These are phyloP conservation scores for Glycine tomentella DNA, from an alignment of 306 rosid species.

Conservation along the genomic window DNA sequence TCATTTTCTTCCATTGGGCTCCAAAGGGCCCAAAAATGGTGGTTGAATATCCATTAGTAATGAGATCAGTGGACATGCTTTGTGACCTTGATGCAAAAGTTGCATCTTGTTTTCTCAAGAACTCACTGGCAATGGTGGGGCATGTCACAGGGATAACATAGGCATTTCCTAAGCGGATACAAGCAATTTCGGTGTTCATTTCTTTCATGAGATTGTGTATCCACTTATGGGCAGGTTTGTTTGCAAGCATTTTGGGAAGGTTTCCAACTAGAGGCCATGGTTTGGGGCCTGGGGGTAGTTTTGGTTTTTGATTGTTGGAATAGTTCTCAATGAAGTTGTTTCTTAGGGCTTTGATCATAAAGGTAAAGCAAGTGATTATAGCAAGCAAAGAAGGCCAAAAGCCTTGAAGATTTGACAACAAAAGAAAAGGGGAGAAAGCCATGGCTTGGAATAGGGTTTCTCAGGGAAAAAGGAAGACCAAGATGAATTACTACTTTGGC, in stretches of 20 bases:
- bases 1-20: too few species aligned
- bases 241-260: conserved; percentile 52
- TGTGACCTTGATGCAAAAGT: conserved; percentile 54
- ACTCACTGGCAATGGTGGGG: conserved; percentile 46
- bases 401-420: neutral
- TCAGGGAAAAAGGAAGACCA: neutral
- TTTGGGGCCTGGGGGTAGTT: neutral
- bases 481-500: neutral
- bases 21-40: too few species aligned
- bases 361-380: neutral
- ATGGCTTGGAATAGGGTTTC: conserved; percentile 8
- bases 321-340: neutral
- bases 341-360: neutral
- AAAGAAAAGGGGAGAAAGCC: neutral
- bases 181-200: too few species aligned
- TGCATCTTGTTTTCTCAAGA: conserved; percentile 55
- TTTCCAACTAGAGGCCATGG: conserved; percentile 59
- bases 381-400: neutral
- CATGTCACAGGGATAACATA: conserved; percentile 52
- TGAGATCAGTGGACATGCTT: conserved; percentile 11
- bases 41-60: conserved; percentile 37
- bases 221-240: conserved; percentile 46
- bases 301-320: neutral
- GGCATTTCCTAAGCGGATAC: conserved; percentile 51
- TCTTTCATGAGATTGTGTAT: conserved; percentile 47